Base-by-base conservation (phyloP, 495 filamentous ascomycete genomes). In the Aspergillus wentii region DNA sequence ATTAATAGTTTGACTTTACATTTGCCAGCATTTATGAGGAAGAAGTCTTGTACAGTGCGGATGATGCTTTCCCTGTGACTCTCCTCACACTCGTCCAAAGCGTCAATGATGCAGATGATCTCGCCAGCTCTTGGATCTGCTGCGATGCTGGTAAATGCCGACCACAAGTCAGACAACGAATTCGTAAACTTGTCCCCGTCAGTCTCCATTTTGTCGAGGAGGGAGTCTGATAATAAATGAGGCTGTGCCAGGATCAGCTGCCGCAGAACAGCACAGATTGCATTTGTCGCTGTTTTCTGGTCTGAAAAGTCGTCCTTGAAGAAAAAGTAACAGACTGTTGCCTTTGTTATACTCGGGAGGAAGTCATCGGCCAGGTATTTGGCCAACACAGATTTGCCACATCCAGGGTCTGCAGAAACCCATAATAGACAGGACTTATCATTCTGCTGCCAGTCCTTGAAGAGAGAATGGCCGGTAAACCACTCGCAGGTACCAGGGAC, bases 331-430 rank as follows among this genome's bases (percentile, higher is more conserved):
- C 71, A 74, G 11, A 56, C 41, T 1, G 42, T 45, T 3, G 17
- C 13, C 11, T 17, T 17, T 8, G 15, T 30, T 3, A n/a, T 13
- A 14, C 17, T 20, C 7, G 35, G 22, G 5, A 48, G 34, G 2
- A 54, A 42, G 6, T 55, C 19, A 31, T 79, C 66, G 3, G 72
- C 38, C 1, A 79, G 44, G 20, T 62, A 57, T 36, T 54, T 71
- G 5, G 69, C 52, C 19, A 75, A 38, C 5, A 75, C 74, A 3
- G 75, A 75, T 45, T 78, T 79, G 5, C 75, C 74, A 45, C 71
- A 76, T 5, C 74, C 73, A 5, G 74, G 73, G 34, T 75, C 63
- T 17, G 74, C 73, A 9, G 73, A 72, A 8, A 77, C 61, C 62
- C 68, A 72, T 5, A 79, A 59, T 3, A 66, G 35, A 10, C 35